A percentile compares a stretch with the other conserved stretches of the same genome.
phyloP scores from a whole-genome alignment of 1,139 yeast species.

The Nakaseomyces kungkrabaensis region DNA sequence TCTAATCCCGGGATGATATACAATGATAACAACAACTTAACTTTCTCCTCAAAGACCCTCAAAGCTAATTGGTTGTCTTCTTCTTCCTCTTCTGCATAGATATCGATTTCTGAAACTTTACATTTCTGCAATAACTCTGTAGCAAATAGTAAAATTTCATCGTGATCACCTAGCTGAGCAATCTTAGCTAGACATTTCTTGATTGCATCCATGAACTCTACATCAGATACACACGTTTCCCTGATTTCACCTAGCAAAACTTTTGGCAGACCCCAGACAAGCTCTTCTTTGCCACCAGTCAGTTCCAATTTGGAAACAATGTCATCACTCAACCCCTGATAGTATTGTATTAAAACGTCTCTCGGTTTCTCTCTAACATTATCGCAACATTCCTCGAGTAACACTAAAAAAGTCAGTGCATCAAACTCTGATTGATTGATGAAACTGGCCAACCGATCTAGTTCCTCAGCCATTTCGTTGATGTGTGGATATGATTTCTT shows the following conservation, averaged over 20 bases:
- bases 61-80: not conserved
- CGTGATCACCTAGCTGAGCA: not conserved
- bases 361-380: not conserved
- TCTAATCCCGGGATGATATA: not conserved
- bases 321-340: not conserved
- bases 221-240: not conserved
- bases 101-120: not conserved
- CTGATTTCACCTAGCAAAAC: not conserved
- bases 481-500: too few species aligned
- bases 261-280: constrained; percentile 1
- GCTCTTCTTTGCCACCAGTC: not conserved
- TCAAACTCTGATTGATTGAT: not conserved
- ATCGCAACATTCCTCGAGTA: not conserved
- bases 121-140: not conserved
- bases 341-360: not conserved
- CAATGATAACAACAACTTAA: not conserved
- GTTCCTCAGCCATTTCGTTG: not conserved
- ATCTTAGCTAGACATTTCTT: not conserved
- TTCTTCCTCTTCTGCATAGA: not conserved
- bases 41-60: not conserved
- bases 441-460: not conserved
- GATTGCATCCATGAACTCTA: not conserved
- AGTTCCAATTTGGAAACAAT: not conserved
- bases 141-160: not conserved
- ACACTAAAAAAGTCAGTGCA: not conserved